Base-by-base conservation (phyloP, 768 basidiomycete genomes). In the Daedaleopsis nitida region DNA sequence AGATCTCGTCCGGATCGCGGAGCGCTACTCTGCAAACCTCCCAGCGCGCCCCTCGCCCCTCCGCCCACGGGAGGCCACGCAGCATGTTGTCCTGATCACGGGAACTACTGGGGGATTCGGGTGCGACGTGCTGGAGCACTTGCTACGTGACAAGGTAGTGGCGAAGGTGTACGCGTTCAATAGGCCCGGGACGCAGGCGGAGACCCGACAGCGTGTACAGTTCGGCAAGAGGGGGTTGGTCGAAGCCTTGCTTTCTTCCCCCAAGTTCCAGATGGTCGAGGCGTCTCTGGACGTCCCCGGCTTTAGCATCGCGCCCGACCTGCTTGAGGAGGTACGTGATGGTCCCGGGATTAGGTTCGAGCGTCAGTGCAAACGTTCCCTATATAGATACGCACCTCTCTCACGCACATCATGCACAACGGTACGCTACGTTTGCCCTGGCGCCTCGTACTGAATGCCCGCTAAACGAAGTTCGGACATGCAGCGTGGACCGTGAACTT, bases 401-500 rank as follows among this genome's bases (percentile, higher is more conserved):
- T 64, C 13, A 64, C 62, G 24, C 57, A 59, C 21, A 42, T 64
- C 35, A 55, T 64, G 32, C 62, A 59, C 50, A 53, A 55, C 27
- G 62, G 62, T 64, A n/a, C 23, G 53, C 19, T 32, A n/a, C 10
- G 8, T 13, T 35, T 11, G 24, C 14, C n/a, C 6, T 27, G 32
- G 32, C 49, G 8, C 2, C 47, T 49, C 21, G n/a, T n/a, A n/a
- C n/a, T 21, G 21, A 21, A 42, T 23, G 6, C 19, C 19, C 10
- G 23, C 52, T 52, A 14, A 52, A 32, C 27, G n/a, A n/a, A 32
- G 27, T 17, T 17, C 4, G 23, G 9, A 4, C 34, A 3, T 19
- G 24, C 27, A 55, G 78, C 77, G 17, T 80, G 78, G 78, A 71
- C 65, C 13, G 73, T 78, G 12, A 73, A 80, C 61, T 80, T 80